Evolutionary conservation across 73 alveolate species (phyloP).

Genomic region (Paramecium sexaurelia): DNA sequence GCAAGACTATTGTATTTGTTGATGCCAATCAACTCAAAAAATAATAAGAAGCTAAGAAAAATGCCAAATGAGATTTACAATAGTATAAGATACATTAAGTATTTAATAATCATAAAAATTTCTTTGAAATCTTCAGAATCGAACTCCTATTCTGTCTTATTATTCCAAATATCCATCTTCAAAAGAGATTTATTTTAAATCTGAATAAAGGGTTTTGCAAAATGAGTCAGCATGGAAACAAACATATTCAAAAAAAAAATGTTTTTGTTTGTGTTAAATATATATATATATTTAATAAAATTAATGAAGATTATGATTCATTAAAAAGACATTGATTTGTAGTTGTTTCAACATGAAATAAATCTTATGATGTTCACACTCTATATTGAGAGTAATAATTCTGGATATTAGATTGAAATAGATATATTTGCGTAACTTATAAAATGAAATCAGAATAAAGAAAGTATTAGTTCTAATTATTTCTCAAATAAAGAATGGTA

Average conservation of each 20-base stretch:
- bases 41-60: conserved; percentile 34
- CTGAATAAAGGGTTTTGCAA: background rate
- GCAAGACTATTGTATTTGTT: conserved; percentile 96
- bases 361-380: no score
- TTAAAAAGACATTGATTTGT: background rate
- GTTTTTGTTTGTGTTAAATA: no score
- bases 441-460: no score
- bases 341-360: background rate
- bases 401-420: no score
- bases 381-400: no score
- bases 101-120: background rate
- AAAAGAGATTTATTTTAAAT: background rate
- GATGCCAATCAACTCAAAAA: conserved; percentile 68
- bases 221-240: no score
- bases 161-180: background rate
- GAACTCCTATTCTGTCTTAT: background rate
- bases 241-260: background rate
- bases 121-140: background rate
- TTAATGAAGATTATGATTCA: background rate
- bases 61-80: conserved; percentile 10
- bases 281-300: background rate
- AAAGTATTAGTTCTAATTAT: background rate
- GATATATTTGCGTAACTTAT: no score
- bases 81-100: conserved; percentile 27
- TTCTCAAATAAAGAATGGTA: background rate